A percentile compares a stretch with the other conserved stretches of the same genome.
Evolutionary conservation across 768 basidiomycete species (phyloP).

Genomic region (Boletus subcaerulescens): DNA sequence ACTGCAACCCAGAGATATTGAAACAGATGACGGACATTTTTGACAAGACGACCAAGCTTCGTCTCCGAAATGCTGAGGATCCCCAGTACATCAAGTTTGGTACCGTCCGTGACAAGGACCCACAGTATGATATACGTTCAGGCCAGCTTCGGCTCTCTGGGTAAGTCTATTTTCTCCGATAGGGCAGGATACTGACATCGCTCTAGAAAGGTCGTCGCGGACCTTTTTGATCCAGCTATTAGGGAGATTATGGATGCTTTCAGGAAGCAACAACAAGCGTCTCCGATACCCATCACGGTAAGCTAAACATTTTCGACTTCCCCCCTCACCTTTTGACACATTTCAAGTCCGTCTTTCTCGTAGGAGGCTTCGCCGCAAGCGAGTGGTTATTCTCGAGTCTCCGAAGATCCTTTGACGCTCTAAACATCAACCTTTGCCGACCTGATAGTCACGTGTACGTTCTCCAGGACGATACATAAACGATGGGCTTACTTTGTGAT

Average conservation of each 20-base stretch:
- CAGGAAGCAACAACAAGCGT: slow-evolving; percentile 28
- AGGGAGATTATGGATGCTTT: slow-evolving; percentile 37
- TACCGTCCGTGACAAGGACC: slow-evolving; percentile 38
- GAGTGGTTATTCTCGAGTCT: slow-evolving; percentile 47
- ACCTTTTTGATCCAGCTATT: slow-evolving; percentile 45
- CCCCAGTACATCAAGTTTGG: slow-evolving; percentile 43
- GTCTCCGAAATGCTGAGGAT: slow-evolving; percentile 39
- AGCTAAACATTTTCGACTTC: background rate
- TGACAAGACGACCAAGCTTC: slow-evolving; percentile 40
- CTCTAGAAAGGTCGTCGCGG: slow-evolving; percentile 36
- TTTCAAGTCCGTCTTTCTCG: slow-evolving; percentile 42
- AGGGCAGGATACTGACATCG: background rate
- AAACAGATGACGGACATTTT: slow-evolving; percentile 37
- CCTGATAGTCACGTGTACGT: slow-evolving; percentile 56
- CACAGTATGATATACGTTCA: slow-evolving; percentile 35
- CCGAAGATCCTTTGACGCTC: slow-evolving; percentile 34
- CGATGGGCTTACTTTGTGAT: slow-evolving; percentile 10
- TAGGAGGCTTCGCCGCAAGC: slow-evolving; percentile 53
- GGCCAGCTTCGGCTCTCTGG: slow-evolving; percentile 40
- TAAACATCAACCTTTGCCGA: slow-evolving; percentile 42
- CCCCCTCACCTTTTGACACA: background rate
- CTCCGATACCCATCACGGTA: slow-evolving; percentile 34
- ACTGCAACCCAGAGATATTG: slow-evolving; percentile 32
- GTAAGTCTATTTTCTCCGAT: slow-evolving; percentile 17
- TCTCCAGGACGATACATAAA: background rate